Base-by-base conservation (phyloP, 108 stramenopile species). In the Nitzschia sp. region DNA sequence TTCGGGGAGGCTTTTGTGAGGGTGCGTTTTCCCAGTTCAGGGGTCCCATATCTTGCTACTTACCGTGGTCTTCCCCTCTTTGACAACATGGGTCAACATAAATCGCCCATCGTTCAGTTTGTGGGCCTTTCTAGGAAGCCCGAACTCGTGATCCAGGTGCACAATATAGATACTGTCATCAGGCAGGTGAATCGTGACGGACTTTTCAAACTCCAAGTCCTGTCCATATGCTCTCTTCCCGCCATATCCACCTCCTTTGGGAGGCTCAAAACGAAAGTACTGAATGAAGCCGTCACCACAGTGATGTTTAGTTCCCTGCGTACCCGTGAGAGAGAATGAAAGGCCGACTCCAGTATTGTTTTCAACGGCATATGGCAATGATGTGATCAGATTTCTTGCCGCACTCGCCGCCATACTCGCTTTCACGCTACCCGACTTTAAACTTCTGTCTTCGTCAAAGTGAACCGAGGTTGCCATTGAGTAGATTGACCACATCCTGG, bases 401-500 rank as follows among this genome's bases (percentile, higher is more conserved):
- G 86, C 88, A 34, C 79, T 77, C 28, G 85, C 77, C 8, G 88
- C 87, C 69, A 85, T 72, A 54, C 82, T 83, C 26, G 68, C 74
- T 19, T 29, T 54, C 15, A 45, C 3, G n/a, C 53, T 69, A 21
- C 45, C 53, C 29, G 33, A 47, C 58, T 58, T 32, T 25, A 63
- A n/a, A 5, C 0, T 6, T 5, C 30, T 19, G 23, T 44, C 36
- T 33, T 75, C 22, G 22, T 62, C 59, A 55, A 60, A 27, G 15
- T 52, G 46, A 27, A 55, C 66, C 33, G 34, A 22, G 8, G 67
- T 52, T n/a, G 65, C 69, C 44, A 62, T 56, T 28, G 68, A 54
- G 59, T 89, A 92, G 15, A 88, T 84, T 6, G 82, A 80, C 90
- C 93, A 94, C 89, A 90, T 92, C 11, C 81, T 64, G 48, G 74